These are phyloP conservation scores for Musa balbisiana DNA, from an alignment of 202 grass and related monocot species.

Conservation along the genomic window DNA sequence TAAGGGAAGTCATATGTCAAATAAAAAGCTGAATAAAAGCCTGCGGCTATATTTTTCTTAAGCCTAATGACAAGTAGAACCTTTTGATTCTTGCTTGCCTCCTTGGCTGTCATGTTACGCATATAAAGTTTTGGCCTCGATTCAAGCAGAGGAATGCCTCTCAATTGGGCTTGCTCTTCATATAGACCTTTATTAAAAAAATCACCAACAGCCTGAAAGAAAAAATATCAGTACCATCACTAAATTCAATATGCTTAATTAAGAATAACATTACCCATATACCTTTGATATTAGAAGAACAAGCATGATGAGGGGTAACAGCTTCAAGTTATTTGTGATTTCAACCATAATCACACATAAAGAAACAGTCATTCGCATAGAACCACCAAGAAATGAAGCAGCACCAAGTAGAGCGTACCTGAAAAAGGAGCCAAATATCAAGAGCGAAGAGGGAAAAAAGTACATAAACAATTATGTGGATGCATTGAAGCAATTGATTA, in stretches of 20 bases:
- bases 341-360: constrained; percentile 99
- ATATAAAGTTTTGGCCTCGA: constrained; percentile 87
- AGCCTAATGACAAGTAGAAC: constrained; percentile 29
- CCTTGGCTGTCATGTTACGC: constrained; percentile 81
- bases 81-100: constrained; percentile 88
- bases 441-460: not conserved
- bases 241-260: constrained; percentile 28
- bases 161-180: constrained; percentile 82
- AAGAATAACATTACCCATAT: constrained; percentile 19
- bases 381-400: constrained; percentile 97
- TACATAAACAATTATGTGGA: not conserved
- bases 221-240: constrained; percentile 27
- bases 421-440: constrained; percentile 12
- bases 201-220: constrained; percentile 85
- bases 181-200: constrained; percentile 94
- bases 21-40: constrained; percentile 24
- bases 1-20: constrained; percentile 21
- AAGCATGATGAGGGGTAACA: constrained; percentile 96
- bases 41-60: constrained; percentile 8
- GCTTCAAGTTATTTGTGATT: constrained; percentile 96
- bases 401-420: constrained; percentile 99
- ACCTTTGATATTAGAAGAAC: constrained; percentile 99
- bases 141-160: constrained; percentile 86
- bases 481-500: too few species aligned
- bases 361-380: constrained; percentile 99